Conservation (phyloP, 2,329 filamentous ascomycete genomes). For the Stemphylium vesicarium region DNA sequence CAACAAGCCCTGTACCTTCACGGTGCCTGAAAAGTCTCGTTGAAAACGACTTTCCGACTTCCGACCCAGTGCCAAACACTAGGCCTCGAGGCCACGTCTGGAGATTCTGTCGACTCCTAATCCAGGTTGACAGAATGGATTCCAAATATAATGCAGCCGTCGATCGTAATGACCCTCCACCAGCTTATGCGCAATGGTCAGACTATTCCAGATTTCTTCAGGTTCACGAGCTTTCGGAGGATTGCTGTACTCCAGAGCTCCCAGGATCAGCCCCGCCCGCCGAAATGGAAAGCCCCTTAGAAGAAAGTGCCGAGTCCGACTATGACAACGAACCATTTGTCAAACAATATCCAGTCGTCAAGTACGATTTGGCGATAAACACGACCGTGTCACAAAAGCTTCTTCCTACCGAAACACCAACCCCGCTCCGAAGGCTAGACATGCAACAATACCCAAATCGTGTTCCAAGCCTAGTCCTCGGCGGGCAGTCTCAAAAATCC, state of each 20-base stretch:
- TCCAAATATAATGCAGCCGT: not conserved
- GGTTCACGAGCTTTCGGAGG: constrained; percentile 1
- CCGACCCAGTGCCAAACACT: not conserved
- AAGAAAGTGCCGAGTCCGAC: not conserved
- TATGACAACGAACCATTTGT: too few relatives aligned
- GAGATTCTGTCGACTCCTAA: constrained; percentile 1
- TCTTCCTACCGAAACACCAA: not conserved
- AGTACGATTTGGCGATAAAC: too few relatives aligned
- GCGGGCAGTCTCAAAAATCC: not conserved
- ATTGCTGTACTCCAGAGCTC: not conserved
- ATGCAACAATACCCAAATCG: not conserved
- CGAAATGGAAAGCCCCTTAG: not conserved
- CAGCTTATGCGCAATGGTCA: not conserved
- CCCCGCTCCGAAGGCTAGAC: not conserved
- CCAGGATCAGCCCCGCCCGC: not conserved
- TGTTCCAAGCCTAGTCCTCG: not conserved
- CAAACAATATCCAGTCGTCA: too few relatives aligned
- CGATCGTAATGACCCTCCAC: not conserved
- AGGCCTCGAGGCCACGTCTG: not conserved
- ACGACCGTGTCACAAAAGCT: not conserved
- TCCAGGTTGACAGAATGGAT: constrained; percentile 4
- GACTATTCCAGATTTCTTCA: not conserved
- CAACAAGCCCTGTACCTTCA: not conserved
- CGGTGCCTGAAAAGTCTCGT: not conserved
- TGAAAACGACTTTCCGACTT: not conserved